Evolutionary conservation across 1,284 basidiomycete species (phyloP), one percentile per base, ranked within the genome.

Genomic region (Omphalotus olearius): DNA sequence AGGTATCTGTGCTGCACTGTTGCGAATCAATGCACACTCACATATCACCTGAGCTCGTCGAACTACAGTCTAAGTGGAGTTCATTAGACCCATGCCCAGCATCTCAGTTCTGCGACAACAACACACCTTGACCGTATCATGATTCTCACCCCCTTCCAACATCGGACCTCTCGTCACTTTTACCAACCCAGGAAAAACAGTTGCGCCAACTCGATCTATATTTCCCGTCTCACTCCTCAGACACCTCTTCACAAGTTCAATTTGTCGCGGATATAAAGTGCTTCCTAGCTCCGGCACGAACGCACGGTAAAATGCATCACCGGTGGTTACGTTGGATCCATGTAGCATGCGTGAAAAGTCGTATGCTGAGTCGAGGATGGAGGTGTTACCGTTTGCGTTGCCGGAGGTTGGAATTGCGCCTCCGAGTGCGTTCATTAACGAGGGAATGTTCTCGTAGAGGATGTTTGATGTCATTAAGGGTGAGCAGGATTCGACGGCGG

Each of bases 271-370:
- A 56, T 79, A 77, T 33, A 90, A 70, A 5, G 75, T 72, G 58
- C 78, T 83, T 1, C 82, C 85, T 16, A 91, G 68, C 60, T 91
- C 88, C 1, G 88, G 88, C 4, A 90, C 84, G 61, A 91, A 92
- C 0, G 85, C 82, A 28, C 86, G 81, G 63, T 91, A 91, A 64
- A 91, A 91, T 0, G 85, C 82, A 61, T 91, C 87, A 4, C 78
- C 82, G 0, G 80, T 72, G 28, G 71, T 70, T 3, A 82, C 75
- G n/a, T 73, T 74, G 6, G 85, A 78, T 38, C 85, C 78, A 60
- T 92, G 89, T 16, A 91, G 74, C 87, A 91, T 91, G 56, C 88
- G 80, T 39, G 85, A 87, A 68, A 91, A 91, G 18, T 75, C 65
- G 62, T 87, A 83, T 0, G 85, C 88, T 9, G 80, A 74, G 43